phyloP scores from a whole-genome alignment of 306 rosid genomes.

The Hippophae gyantsensis region DNA sequence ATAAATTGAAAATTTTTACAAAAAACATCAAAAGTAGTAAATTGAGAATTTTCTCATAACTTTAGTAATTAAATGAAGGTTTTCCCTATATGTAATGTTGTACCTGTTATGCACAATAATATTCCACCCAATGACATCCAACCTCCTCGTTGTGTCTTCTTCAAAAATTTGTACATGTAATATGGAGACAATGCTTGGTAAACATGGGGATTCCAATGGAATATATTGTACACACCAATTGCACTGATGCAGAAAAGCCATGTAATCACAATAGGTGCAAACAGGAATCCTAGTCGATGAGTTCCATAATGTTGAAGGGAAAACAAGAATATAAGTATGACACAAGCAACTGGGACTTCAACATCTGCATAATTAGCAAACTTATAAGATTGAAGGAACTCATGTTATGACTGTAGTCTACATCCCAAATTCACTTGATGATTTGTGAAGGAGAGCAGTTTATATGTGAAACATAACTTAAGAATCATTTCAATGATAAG shows the following conservation, averaged over 20 bases:
- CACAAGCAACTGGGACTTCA: slow-evolving; percentile 84
- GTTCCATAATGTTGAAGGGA: slow-evolving; percentile 92
- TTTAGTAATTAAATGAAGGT: too few relatives aligned
- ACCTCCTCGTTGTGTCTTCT: slow-evolving; percentile 69
- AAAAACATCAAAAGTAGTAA: not conserved
- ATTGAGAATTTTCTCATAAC: not conserved
- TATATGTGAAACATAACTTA: too few relatives aligned
- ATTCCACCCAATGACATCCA: slow-evolving; percentile 98
- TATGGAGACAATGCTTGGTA: slow-evolving; percentile 88
- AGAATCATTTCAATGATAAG: too few relatives aligned
- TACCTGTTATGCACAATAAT: slow-evolving; percentile 86
- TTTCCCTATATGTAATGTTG: slow-evolving; percentile 3
- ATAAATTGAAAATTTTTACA: not conserved
- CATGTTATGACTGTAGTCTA: not conserved
- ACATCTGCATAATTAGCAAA: slow-evolving; percentile 59
- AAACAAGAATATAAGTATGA: slow-evolving; percentile 65
- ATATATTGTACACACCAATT: slow-evolving; percentile 71
- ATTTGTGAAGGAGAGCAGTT: too few relatives aligned
- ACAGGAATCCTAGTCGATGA: slow-evolving; percentile 70
- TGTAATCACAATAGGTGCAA: slow-evolving; percentile 79
- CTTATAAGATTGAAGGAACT: slow-evolving; percentile 1
- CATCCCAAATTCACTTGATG: not conserved
- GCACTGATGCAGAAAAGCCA: slow-evolving; percentile 92
- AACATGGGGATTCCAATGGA: slow-evolving; percentile 83
- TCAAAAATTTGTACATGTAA: slow-evolving; percentile 83